Evolutionary conservation across 2,329 filamentous ascomycete species (phyloP), one percentile per base, ranked within the genome.

Genomic region (Annulohypoxylon truncatum): DNA sequence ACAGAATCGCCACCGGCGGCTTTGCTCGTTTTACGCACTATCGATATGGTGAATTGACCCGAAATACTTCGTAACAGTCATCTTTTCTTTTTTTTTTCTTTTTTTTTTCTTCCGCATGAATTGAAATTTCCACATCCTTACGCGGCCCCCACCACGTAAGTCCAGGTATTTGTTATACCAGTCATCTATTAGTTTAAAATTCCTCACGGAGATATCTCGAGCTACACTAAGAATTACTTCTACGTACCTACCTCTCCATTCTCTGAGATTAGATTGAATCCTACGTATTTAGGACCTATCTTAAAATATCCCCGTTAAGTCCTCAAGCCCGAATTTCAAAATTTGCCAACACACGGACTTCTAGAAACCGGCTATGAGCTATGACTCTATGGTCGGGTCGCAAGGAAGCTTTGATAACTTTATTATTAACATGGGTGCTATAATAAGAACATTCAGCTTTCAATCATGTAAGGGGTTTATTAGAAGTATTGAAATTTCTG

Each of bases 171-270:
- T 42, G 20, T 20, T 42, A 20, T 20, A 20, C 38, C 38, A 42
- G 18, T 42, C 38, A 40, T 18, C 26, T n/a, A 13, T 18, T 26
- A 15, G 29, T n/a, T 33, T 22, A 35, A 15, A 12, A 47, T 24
- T 28, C 24, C 35, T 51, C 15, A 20, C 26, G 51, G 50, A 40
- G 47, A 29, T 42, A 28, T 5, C 20, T 47, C 31, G 15, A 56
- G 29, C 26, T 38, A 26, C 31, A 58, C 44, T 44, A 51, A 51
- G 33, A 31, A 28, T 33, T 52, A 59, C 24, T 13, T 29, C 24
- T 24, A 3, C 12, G 3, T 52, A 8, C n/a, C 18, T 24, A 3
- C 12, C 8, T 52, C 1, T 8, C 18, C 9, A n/a, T 33, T 15
- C 38, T 15, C 35, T n/a, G 29, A 22, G 28, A 42, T 20, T 10